Evolutionary conservation across 2,329 filamentous ascomycete genomes (phyloP), one percentile per base, ranked within the genome.

Genomic region (Cadophora gregata): DNA sequence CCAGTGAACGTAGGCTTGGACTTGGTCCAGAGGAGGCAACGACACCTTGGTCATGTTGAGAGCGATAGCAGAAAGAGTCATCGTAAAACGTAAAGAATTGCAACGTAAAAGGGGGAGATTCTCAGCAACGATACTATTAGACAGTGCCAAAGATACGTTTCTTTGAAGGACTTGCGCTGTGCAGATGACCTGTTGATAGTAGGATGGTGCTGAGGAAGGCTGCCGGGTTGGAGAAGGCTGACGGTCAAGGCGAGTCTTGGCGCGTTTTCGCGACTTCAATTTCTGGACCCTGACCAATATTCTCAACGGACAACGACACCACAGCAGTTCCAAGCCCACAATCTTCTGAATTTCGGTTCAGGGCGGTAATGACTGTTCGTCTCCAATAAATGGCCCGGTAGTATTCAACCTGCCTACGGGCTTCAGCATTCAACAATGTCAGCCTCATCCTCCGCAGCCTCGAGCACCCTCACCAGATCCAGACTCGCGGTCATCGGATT

Each of bases 401-500:
- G 59, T 59, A 19, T 19, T 25, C 42, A 25, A 27, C 27, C 7
- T 25, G 31, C 62, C 51, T 53, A 16, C 60, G 51, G 42, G 62
- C 50, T 25, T n/a, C 9, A 21, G 14, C 29, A n/a, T 12, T 29
- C 29, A 48, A 59, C 48, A 55, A 76, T 77, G 75, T 74, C 76
- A 75, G 72, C 74, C 73, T 80, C 81, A 76, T 82, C 81, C 71
- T 75, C 80, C 68, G 81, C 83, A 76, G 80, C 82, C 78, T 85
- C 86, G 76, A 84, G 72, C 69, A 68, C 81, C 72, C 78, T 89
- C 65, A 83, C 83, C 63, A 81, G 86, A 72, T 82, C 83, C 58
- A 82, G 85, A 66, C 74, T 88, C 65, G 82, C 86, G 65, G 81
- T 91, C 62, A 82, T 86, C 60, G 71, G 87, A 27, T 73, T 87